These are phyloP conservation scores for Vanrija pseudolonga DNA, from an alignment of 1,284 basidiomycete species.

Conservation along the genomic window DNA sequence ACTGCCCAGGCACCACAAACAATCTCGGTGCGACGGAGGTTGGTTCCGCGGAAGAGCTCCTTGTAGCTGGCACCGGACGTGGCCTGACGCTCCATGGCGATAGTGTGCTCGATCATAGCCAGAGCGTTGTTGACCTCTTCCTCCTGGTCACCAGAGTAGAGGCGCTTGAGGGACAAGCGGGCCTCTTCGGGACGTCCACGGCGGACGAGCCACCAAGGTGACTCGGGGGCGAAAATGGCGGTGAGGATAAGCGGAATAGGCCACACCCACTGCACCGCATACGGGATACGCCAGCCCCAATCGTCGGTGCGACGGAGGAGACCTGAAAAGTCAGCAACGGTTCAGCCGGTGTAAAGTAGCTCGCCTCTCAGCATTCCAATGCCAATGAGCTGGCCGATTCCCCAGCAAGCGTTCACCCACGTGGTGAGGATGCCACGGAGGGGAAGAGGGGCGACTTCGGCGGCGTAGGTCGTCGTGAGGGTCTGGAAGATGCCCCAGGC, in stretches of 20 bases:
- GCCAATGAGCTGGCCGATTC: constrained; percentile 39
- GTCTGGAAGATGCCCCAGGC: constrained; percentile 35
- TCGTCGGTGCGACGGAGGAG: constrained; percentile 1
- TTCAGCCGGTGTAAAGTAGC: too few relatives aligned
- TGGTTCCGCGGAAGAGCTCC: constrained; percentile 48
- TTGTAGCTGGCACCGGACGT: constrained; percentile 45
- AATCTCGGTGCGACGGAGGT: constrained; percentile 50
- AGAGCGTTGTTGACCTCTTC: constrained; percentile 40
- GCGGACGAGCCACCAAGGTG: constrained; percentile 49
- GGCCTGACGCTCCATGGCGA: constrained; percentile 15
- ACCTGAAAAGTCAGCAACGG: too few relatives aligned
- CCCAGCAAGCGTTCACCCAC: constrained; percentile 55
- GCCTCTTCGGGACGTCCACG: constrained; percentile 46
- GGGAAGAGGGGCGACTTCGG: constrained; percentile 51
- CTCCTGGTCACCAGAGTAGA: constrained; percentile 26
- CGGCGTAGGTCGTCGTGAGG: constrained; percentile 46
- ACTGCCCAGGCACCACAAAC: constrained; percentile 14
- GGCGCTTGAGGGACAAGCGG: constrained; percentile 31
- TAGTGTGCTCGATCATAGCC: constrained; percentile 31
- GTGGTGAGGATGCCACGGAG: constrained; percentile 30
- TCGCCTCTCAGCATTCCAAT: too few relatives aligned
- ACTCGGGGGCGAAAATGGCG: constrained; percentile 14
- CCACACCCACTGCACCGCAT: constrained; percentile 15
- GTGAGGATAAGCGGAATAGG: constrained; percentile 9
- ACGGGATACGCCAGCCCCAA: constrained; percentile 13